phyloP scores from a whole-genome alignment of 2,329 filamentous ascomycete genomes.

The Talaromyces sp. region DNA sequence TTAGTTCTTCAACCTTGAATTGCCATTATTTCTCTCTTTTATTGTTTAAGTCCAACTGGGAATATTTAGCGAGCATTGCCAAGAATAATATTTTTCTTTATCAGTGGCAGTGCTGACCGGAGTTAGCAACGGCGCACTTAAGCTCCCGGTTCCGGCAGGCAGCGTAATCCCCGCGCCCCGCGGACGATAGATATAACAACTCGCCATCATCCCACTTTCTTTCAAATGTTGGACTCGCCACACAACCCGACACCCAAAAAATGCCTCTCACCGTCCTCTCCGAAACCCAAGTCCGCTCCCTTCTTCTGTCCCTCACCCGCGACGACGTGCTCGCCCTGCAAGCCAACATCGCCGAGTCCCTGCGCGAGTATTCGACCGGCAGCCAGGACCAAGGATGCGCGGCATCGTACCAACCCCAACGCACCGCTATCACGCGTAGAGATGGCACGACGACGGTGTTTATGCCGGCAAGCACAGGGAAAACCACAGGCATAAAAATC shows the following conservation, averaged over 20 bases:
- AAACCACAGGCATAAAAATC: conserved; percentile 60
- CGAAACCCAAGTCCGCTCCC: conserved; percentile 49
- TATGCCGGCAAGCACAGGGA: conserved; percentile 60
- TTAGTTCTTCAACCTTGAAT: background rate
- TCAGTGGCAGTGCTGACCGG: background rate
- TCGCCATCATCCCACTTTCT: background rate
- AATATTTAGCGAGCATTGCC: background rate
- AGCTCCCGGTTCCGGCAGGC: background rate
- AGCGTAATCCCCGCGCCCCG: background rate
- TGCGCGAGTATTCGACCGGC: conserved; percentile 62
- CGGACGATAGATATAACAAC: background rate
- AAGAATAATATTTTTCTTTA: background rate
- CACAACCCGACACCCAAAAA: background rate
- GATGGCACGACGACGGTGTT: conserved; percentile 61
- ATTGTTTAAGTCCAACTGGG: too few species aligned
- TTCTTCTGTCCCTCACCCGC: conserved; percentile 52
- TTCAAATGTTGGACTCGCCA: too few species aligned
- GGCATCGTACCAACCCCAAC: conserved; percentile 56
- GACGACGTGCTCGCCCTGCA: conserved; percentile 57
- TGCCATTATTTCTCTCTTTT: too few species aligned
- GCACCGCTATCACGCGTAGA: conserved; percentile 55
- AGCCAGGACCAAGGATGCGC: conserved; percentile 55
- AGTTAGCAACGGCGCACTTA: background rate
- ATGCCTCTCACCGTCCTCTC: conserved; percentile 60
- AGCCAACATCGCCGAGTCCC: conserved; percentile 52